Evolutionary conservation across 2,329 filamentous ascomycete species (phyloP), one percentile per base, ranked within the genome.

Genomic region (Coniochaeta sp.): DNA sequence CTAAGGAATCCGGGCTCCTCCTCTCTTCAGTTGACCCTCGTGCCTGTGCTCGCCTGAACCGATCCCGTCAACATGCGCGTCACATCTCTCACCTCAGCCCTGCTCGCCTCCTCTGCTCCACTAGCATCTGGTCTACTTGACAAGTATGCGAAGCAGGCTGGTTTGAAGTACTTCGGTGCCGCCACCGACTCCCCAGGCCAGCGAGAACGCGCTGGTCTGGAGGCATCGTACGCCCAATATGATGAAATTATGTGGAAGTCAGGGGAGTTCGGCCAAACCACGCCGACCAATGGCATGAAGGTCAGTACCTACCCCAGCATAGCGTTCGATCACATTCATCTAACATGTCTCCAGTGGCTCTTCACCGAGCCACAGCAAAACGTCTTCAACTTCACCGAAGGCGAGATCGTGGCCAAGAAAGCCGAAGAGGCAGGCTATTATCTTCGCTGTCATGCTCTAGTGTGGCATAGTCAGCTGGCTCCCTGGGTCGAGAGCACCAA

Each of bases 211-310:
- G 71, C 68, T 3, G 83, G 84, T 19, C 68, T 70, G 8, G 77
- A 82, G 63, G 71, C 80, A 24, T 71, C 75, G 11, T 83, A 88
- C 68, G 68, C 73, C 3, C 70, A 78, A 58, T 88, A 88, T 68
- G 73, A 81, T 43, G 70, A 73, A 8, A 81, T 85, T 63, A 72
- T 87, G 47, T 77, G 75, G 60, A 75, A 85, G 67, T 75, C 68
- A 14, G 71, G 75, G 36, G 82, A 87, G 65, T 89, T 88, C 66
- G 85, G 84, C 33, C 81, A 85, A 67, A 79, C 85, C 19, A 87
- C 84, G 0, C 82, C 84, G 0, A 81, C 80, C 58, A 88, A 88
- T 67, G 78, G 80, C 11, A 81, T 84, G 64, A 77, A 82, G 77
- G 71, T 72, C 26, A 7, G 64, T 17, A 19, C 34, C 12, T 3